Evolutionary conservation across 2,329 filamentous ascomycete species (phyloP).

Genomic region (Alternaria sp.): DNA sequence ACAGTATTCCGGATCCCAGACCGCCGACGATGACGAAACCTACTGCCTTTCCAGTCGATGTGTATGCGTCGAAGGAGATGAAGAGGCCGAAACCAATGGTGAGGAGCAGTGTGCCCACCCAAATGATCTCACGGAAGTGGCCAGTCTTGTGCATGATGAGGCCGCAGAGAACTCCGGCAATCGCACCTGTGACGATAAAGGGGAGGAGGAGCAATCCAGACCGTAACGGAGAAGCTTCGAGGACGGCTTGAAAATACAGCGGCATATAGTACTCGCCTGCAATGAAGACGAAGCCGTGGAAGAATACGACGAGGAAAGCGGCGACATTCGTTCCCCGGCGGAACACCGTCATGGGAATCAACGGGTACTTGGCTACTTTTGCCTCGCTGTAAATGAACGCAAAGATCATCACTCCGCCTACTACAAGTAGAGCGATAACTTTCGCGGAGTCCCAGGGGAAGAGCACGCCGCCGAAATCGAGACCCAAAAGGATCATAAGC

Average conservation of each 20-base stretch:
- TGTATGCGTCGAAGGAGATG: slow-evolving; percentile 36
- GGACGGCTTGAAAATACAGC: slow-evolving; percentile 74
- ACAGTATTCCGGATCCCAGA: slow-evolving; percentile 59
- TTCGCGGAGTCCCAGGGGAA: slow-evolving; percentile 62
- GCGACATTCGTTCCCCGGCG: slow-evolving; percentile 62
- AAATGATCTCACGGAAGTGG: slow-evolving; percentile 49
- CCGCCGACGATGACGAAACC: slow-evolving; percentile 59
- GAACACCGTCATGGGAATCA: slow-evolving; percentile 73
- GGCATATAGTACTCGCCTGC: slow-evolving; percentile 74
- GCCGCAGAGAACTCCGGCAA: slow-evolving; percentile 55
- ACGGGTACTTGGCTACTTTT: slow-evolving; percentile 67
- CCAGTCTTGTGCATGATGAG: slow-evolving; percentile 56
- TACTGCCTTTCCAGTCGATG: slow-evolving; percentile 48
- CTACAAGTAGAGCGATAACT: slow-evolving; percentile 62
- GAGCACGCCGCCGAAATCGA: slow-evolving; percentile 61
- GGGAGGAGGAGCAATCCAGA: slow-evolving; percentile 69
- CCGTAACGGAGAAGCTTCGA: slow-evolving; percentile 65
- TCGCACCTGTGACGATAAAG: slow-evolving; percentile 56
- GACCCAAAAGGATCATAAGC: slow-evolving; percentile 59
- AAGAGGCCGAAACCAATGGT: slow-evolving; percentile 46
- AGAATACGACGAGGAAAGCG: slow-evolving; percentile 57
- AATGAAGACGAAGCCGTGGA: slow-evolving; percentile 58
- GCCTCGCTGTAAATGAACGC: slow-evolving; percentile 68
- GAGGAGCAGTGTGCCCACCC: slow-evolving; percentile 40
- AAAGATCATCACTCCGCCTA: slow-evolving; percentile 56